A percentile compares a stretch with the other conserved stretches of the same genome.
Evolutionary conservation across 306 rosid species (phyloP).

Genomic region (Delonix regia): DNA sequence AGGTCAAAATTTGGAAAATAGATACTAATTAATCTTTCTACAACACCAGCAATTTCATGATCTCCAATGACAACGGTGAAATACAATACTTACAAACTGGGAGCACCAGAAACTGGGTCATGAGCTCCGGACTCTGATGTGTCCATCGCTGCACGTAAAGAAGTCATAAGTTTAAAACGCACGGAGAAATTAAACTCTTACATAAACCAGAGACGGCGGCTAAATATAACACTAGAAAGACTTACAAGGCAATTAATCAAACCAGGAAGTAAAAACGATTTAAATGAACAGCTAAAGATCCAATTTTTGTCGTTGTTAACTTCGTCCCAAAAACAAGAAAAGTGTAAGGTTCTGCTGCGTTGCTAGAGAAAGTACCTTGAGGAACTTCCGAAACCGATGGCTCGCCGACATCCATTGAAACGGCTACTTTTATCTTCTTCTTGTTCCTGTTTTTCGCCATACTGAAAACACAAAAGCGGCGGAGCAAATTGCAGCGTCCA

Average conservation of each 20-base stretch:
- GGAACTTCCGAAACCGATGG: slow-evolving; percentile 41
- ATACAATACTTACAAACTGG: slow-evolving; percentile 49
- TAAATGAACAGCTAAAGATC: background rate
- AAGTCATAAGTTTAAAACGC: slow-evolving; percentile 13
- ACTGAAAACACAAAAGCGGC: slow-evolving; percentile 2
- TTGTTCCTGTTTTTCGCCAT: slow-evolving; percentile 81
- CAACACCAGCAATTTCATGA: background rate
- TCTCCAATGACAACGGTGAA: background rate
- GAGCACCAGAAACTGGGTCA: slow-evolving; percentile 43
- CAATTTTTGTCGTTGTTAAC: background rate
- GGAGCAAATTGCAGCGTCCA: background rate
- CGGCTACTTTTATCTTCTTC: slow-evolving; percentile 54
- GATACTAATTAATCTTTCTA: background rate
- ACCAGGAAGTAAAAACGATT: background rate
- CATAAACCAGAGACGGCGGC: background rate
- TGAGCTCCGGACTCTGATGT: slow-evolving; percentile 59
- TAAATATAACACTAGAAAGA: background rate
- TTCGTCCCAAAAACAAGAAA: background rate
- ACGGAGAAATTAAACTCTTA: background rate
- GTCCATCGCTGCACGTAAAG: slow-evolving; percentile 65
- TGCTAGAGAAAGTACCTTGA: slow-evolving; percentile 49
- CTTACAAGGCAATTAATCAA: background rate
- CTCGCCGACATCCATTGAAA: slow-evolving; percentile 55
- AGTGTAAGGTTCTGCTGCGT: background rate
- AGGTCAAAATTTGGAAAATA: background rate